Percentiles rank a stretch among this genome's conserved stretches.
These are phyloP conservation scores for Hawksworthiomyces lignivorus DNA, from an alignment of 2,329 filamentous ascomycete species.

Conservation along the genomic window DNA sequence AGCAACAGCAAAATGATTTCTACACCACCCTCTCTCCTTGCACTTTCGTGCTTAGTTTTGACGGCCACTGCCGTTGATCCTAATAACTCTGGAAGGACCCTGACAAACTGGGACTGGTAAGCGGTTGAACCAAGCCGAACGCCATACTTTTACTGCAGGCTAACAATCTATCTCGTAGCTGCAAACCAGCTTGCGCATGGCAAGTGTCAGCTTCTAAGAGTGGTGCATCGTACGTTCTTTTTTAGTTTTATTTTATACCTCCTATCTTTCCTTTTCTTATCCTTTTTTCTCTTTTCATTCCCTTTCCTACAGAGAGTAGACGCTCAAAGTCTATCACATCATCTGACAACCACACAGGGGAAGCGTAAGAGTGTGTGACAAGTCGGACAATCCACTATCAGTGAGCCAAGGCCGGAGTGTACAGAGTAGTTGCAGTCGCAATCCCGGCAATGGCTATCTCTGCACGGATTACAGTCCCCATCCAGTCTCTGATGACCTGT, in stretches of 20 bases:
- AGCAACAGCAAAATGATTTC: no score
- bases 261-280: no score
- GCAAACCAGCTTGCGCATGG: slow-evolving; percentile 18
- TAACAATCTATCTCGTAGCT: slow-evolving; percentile 9
- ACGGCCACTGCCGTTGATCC: slow-evolving; percentile 2
- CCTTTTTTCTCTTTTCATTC: no score
- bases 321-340: not conserved
- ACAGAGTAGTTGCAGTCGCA: slow-evolving; percentile 9
- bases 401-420: slow-evolving; percentile 5
- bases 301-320: no score
- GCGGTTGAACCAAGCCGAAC: no score
- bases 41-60: not conserved
- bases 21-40: not conserved
- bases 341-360: slow-evolving; percentile 7
- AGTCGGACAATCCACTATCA: slow-evolving; percentile 13
- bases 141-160: no score
- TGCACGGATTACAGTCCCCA: slow-evolving; percentile 15
- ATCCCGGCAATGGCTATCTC: slow-evolving; percentile 13
- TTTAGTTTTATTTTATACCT: not conserved
- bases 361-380: slow-evolving; percentile 15
- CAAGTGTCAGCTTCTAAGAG: slow-evolving; percentile 7
- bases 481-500: slow-evolving; percentile 12
- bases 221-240: slow-evolving; percentile 12
- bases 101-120: slow-evolving; percentile 18
- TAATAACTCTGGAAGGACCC: slow-evolving; percentile 8